Evolutionary conservation across 352 stramenopile genomes (phyloP).

Genomic region (Pythium guiyangense): DNA sequence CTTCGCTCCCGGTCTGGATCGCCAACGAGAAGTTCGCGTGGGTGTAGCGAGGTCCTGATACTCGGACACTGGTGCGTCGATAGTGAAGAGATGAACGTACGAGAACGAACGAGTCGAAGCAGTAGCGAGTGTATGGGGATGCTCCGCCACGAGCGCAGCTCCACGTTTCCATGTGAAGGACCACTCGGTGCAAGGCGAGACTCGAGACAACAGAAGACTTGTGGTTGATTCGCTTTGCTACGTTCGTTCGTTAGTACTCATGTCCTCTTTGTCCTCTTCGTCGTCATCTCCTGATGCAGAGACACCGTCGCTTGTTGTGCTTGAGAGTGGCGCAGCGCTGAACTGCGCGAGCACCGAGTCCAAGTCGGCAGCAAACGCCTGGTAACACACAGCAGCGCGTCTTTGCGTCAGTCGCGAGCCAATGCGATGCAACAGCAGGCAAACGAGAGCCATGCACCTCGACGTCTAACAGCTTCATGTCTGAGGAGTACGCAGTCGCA

Average conservation of each 20-base stretch:
- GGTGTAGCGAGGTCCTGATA: constrained; percentile 17
- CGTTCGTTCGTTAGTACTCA: no score
- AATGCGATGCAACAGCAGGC: not conserved
- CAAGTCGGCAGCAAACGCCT: constrained; percentile 40
- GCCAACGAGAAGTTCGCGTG: constrained; percentile 56
- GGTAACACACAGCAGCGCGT: not conserved
- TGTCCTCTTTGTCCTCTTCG: not conserved
- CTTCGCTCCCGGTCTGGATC: constrained; percentile 24
- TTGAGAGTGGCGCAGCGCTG: constrained; percentile 3
- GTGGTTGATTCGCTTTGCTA: no score
- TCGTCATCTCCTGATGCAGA: not conserved
- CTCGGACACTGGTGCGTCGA: not conserved
- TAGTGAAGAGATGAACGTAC: not conserved
- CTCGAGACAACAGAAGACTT: no score
- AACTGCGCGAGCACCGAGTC: constrained; percentile 54
- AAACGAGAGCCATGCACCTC: constrained; percentile 20
- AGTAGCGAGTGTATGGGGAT: no score
- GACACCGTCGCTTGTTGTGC: not conserved
- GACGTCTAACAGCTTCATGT: constrained; percentile 42
- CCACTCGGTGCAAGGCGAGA: no score
- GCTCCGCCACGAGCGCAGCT: no score
- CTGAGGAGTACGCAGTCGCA: constrained; percentile 8
- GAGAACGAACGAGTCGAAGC: no score
- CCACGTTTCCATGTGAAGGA: no score
- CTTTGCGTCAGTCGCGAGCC: not conserved